Conservation (phyloP, 2,329 filamentous ascomycete genomes). For the Diaporthe eres region DNA sequence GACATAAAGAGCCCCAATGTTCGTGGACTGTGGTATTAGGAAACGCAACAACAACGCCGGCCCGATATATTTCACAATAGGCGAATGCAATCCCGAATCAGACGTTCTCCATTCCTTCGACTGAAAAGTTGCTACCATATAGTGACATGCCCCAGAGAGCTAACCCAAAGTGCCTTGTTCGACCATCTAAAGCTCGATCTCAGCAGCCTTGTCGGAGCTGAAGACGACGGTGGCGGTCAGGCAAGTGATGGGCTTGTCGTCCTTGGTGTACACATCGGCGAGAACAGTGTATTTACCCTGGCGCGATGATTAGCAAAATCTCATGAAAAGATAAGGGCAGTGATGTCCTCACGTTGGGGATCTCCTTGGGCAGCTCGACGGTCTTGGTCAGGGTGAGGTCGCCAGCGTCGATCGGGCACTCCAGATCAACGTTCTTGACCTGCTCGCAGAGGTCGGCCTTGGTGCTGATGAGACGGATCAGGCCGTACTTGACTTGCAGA, state of each 20-base stretch:
- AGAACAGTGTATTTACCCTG: constrained; percentile 92
- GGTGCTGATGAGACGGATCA: constrained; percentile 89
- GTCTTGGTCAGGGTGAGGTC: constrained; percentile 81
- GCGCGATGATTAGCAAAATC: constrained; percentile 14
- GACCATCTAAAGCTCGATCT: constrained; percentile 38
- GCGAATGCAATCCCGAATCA: constrained; percentile 38
- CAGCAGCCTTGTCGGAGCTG: constrained; percentile 49
- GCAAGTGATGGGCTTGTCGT: constrained; percentile 86
- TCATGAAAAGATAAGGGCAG: constrained; percentile 44
- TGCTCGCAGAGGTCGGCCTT: constrained; percentile 90
- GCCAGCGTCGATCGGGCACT: constrained; percentile 90
- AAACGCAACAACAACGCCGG: constrained; percentile 40
- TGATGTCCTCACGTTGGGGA: constrained; percentile 80
- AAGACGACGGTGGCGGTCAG: constrained; percentile 82
- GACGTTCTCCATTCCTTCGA: constrained; percentile 22
- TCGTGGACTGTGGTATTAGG: constrained; percentile 20
- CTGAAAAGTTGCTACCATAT: constrained; percentile 16
- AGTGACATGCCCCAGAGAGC: background rate
- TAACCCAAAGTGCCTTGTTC: background rate
- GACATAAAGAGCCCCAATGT: constrained; percentile 21
- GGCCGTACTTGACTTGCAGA: constrained; percentile 91
- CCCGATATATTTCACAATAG: constrained; percentile 36
- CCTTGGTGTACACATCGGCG: constrained; percentile 84
- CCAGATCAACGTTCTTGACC: constrained; percentile 86
- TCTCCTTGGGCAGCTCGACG: constrained; percentile 86